These are phyloP conservation scores for Fusarium sarcochroum DNA, from an alignment of 2,329 filamentous ascomycete genomes.

Conservation along the genomic window DNA sequence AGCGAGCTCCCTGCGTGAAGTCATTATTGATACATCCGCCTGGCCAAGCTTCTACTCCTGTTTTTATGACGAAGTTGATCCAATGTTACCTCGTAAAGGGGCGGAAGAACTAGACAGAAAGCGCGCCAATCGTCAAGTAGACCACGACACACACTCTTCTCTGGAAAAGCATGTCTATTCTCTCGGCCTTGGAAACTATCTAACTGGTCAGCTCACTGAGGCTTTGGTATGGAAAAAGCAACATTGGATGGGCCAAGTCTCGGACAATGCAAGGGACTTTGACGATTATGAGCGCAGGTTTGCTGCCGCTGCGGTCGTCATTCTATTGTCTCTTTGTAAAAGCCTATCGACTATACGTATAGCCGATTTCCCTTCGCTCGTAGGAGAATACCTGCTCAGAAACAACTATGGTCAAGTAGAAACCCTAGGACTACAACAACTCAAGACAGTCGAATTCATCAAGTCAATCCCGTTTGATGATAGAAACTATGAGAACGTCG, in stretches of 20 bases:
- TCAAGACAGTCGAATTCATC: neutral
- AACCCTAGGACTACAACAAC: neutral
- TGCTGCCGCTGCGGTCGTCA: neutral
- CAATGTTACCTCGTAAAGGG: neutral
- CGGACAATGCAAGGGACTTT: neutral
- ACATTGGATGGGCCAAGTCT: neutral
- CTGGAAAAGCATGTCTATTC: constrained; percentile 15
- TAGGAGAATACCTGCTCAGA: constrained; percentile 13
- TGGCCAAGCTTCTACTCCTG: neutral
- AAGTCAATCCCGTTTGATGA: neutral
- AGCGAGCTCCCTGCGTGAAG: neutral
- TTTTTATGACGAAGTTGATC: neutral
- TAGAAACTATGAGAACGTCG: neutral
- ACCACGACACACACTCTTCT: neutral
- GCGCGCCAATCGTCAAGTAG: constrained; percentile 14
- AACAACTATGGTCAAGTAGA: constrained; percentile 13
- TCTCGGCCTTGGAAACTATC: neutral
- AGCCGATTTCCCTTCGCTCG: neutral
- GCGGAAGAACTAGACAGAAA: constrained; percentile 11
- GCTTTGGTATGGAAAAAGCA: constrained; percentile 14
- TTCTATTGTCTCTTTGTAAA: constrained; percentile 26
- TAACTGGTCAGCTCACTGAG: neutral
- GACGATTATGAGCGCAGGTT: neutral
- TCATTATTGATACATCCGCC: neutral
- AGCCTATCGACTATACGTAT: constrained; percentile 1